Base-by-base conservation (phyloP, 768 basidiomycete genomes). In the Rhodotorula toruloides region DNA sequence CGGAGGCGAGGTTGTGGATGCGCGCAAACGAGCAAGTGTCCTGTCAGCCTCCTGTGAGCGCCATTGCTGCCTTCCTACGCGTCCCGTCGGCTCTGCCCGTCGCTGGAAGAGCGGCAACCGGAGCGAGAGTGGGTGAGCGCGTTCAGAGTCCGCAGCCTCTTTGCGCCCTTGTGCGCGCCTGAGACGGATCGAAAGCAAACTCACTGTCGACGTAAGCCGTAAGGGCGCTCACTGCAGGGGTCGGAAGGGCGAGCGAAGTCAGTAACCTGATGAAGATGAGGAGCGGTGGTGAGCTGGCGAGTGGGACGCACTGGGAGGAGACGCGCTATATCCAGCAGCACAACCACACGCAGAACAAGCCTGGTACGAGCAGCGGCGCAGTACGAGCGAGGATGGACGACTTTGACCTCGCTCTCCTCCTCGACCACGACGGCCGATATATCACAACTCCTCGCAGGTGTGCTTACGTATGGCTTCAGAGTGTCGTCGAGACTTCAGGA, bases 141-240 rank as follows among this genome's bases (percentile, higher is more conserved):
- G 46, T n/a, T 46, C 44, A 19, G 9, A 40, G 10, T 11, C 40
- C 40, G 40, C 40, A 40, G 40, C 40, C 10, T 19, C 40, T 40
- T 19, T 22, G 13, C n/a, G 16, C 27, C 22, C 17, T 11, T 14
- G 27, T 27, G 27, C 36, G 21, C 1, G 19, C 1, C 17, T 1
- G n/a, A 1, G 32, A 31, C 17, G 52, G 52, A 31, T n/a, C n/a
- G n/a, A 32, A 46, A 40, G 16, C 36, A 42, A 12, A 79, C 86
- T 72, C 71, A 87, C 88, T 87, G 82, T 91, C 89, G 77, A 92
- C 87, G 79, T 91, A 94, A 82, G 87, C 87, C 77, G 90, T 87
- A 64, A 94, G 85, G 81, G 86, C 89, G 75, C 89, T 87, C 90
- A 92, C 91, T 58, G 57, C 31, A 14, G 16, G 46, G 0, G 50